Conservation (phyloP, 139 green algal species). For the Cymbomonas tetramitiformis region DNA sequence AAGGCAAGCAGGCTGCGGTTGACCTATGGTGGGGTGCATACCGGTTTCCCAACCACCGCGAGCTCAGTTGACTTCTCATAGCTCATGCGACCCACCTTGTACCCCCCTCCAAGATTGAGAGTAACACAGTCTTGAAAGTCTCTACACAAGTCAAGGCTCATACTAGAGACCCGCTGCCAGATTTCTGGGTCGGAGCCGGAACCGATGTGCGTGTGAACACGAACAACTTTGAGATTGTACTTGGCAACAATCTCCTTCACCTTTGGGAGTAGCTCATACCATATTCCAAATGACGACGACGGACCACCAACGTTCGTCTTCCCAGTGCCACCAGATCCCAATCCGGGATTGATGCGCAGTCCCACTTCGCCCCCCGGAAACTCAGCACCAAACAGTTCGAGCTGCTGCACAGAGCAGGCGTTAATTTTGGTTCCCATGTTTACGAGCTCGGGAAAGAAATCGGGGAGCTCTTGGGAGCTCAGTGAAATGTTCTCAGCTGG, state of each 20-base stretch:
- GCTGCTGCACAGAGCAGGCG: constrained; percentile 22
- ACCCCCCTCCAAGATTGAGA: constrained; percentile 26
- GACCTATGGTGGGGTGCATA: too few species aligned
- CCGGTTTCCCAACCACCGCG: constrained; percentile 14
- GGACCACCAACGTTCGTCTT: constrained; percentile 27
- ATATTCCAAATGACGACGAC: constrained; percentile 22
- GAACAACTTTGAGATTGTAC: constrained; percentile 22
- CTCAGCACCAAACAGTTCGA: constrained; percentile 10
- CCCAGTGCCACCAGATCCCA: constrained; percentile 20
- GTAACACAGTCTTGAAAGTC: constrained; percentile 19
- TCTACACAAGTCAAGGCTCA: constrained; percentile 16
- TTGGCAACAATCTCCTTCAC: constrained; percentile 16
- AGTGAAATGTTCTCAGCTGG: constrained; percentile 11
- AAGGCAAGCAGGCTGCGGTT: neutral
- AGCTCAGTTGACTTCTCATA: constrained; percentile 23
- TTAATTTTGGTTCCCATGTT: constrained; percentile 19
- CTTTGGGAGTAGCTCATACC: constrained; percentile 21
- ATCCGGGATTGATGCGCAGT: constrained; percentile 22
- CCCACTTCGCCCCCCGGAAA: constrained; percentile 20
- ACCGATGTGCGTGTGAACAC: constrained; percentile 30
- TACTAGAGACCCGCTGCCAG: constrained; percentile 20
- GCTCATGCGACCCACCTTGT: constrained; percentile 25
- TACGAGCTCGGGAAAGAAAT: constrained; percentile 21
- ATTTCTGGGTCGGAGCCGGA: constrained; percentile 19
- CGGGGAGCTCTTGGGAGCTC: constrained; percentile 19